Conservation (phyloP, 192 early-diverging fungal genomes). For the Coemansia sp. region DNA sequence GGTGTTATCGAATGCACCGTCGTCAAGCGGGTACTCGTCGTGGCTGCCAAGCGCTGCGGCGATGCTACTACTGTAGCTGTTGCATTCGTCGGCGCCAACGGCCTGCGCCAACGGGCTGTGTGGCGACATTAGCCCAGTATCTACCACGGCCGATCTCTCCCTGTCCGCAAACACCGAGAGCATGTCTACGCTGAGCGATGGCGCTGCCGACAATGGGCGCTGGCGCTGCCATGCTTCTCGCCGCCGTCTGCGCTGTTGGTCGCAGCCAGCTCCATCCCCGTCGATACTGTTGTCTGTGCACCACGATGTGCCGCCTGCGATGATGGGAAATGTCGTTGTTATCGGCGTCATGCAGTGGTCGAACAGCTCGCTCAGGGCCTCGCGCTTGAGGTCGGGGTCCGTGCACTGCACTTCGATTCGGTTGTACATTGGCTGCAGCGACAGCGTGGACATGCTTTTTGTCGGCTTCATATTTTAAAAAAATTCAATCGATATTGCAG, state of each 20-base stretch:
- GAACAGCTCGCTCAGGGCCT: conserved; percentile 54
- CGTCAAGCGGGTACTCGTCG: conserved; percentile 3
- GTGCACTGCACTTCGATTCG: conserved; percentile 42
- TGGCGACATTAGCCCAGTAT: conserved; percentile 27
- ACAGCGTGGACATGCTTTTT: conserved; percentile 18
- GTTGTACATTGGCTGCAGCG: conserved; percentile 9
- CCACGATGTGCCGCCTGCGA: not conserved
- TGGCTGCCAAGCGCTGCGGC: not conserved
- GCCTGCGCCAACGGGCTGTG: conserved; percentile 3
- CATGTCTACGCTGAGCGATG: conserved; percentile 24
- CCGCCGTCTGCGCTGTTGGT: conserved; percentile 1
- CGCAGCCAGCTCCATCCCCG: not conserved
- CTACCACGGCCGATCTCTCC: not conserved
- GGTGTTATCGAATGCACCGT: conserved; percentile 13
- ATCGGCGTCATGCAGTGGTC: conserved; percentile 56
- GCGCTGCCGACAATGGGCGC: conserved; percentile 47
- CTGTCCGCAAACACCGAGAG: conserved; percentile 4
- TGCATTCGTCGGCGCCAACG: conserved; percentile 1
- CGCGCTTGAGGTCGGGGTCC: conserved; percentile 50
- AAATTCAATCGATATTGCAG: no score
- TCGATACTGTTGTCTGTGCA: not conserved
- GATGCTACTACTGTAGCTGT: not conserved
- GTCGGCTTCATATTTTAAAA: not conserved
- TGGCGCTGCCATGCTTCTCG: conserved; percentile 8
- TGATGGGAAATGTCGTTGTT: conserved; percentile 1